Evolutionary conservation across 2,329 filamentous ascomycete genomes (phyloP).

Genomic region (Fusarium sp.): DNA sequence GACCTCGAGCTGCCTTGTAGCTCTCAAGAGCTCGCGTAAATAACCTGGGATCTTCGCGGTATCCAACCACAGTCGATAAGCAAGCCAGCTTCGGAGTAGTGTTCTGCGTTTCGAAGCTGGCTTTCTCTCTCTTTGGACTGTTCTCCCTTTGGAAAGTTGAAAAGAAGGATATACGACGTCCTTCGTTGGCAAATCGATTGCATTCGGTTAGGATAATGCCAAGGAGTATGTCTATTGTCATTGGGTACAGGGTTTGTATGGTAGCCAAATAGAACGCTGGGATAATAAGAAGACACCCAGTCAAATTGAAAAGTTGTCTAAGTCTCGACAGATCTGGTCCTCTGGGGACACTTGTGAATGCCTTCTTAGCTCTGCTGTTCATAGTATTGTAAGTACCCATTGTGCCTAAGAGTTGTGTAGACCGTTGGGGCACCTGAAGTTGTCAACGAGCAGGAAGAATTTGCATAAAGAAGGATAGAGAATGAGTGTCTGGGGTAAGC

Average conservation of each 20-base stretch:
- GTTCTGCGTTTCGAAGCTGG: neutral
- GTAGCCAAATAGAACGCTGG: neutral
- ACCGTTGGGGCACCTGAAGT: too few relatives aligned
- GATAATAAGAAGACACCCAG: neutral
- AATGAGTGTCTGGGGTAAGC: too few relatives aligned
- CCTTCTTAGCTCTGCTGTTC: neutral
- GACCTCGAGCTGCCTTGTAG: neutral
- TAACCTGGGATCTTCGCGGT: neutral
- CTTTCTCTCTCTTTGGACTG: too few relatives aligned
- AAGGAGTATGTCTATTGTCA: neutral
- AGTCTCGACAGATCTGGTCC: neutral
- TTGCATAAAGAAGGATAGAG: too few relatives aligned
- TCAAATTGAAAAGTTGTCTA: neutral
- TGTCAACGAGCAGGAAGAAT: too few relatives aligned
- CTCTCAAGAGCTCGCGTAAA: neutral
- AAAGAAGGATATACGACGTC: neutral
- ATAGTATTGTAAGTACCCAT: neutral
- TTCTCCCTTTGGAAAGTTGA: neutral
- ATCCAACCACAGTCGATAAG: neutral
- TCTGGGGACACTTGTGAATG: neutral
- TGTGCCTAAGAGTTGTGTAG: neutral
- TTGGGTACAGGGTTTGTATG: neutral
- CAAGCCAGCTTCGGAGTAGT: neutral
- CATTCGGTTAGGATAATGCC: neutral
- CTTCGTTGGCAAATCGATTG: neutral